phyloP scores from a whole-genome alignment of 495 filamentous ascomycete genomes.

The Penicillium simplicissimum region DNA sequence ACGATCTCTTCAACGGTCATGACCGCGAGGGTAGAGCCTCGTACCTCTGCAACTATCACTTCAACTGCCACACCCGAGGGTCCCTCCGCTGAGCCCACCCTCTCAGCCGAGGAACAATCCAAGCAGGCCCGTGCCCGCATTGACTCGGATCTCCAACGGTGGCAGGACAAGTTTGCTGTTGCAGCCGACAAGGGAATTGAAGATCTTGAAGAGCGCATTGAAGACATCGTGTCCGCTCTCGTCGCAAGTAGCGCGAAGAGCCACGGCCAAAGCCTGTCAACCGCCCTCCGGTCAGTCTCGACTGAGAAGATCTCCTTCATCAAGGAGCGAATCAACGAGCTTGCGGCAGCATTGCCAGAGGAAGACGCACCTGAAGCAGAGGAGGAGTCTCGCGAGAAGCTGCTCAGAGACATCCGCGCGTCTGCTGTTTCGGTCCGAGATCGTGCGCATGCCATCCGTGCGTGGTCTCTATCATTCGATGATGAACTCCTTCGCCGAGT shows the following conservation, averaged over 20 bases:
- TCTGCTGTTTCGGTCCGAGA: conserved; percentile 77
- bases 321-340: conserved; percentile 63
- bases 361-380: conserved; percentile 52
- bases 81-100: conserved; percentile 27
- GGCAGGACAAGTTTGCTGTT: conserved; percentile 82
- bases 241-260: conserved; percentile 63
- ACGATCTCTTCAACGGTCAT: conserved; percentile 28
- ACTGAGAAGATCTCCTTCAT: conserved; percentile 62
- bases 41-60: conserved; percentile 25
- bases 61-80: conserved; percentile 27
- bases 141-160: conserved; percentile 72
- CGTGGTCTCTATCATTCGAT: conserved; percentile 76
- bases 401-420: conserved; percentile 64
- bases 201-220: conserved; percentile 66
- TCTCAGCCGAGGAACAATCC: conserved; percentile 44
- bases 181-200: conserved; percentile 79
- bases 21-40: conserved; percentile 19
- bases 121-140: conserved; percentile 66
- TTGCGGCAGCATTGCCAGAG: conserved; percentile 57
- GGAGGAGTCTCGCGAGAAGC: conserved; percentile 61
- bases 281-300: conserved; percentile 66
- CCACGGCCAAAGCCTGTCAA: conserved; percentile 65
- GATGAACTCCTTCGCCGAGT: conserved; percentile 67
- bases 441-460: conserved; percentile 76
- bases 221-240: conserved; percentile 75